Base-by-base conservation (phyloP, 805 yeast genomes). In the Candida nemodendra region DNA sequence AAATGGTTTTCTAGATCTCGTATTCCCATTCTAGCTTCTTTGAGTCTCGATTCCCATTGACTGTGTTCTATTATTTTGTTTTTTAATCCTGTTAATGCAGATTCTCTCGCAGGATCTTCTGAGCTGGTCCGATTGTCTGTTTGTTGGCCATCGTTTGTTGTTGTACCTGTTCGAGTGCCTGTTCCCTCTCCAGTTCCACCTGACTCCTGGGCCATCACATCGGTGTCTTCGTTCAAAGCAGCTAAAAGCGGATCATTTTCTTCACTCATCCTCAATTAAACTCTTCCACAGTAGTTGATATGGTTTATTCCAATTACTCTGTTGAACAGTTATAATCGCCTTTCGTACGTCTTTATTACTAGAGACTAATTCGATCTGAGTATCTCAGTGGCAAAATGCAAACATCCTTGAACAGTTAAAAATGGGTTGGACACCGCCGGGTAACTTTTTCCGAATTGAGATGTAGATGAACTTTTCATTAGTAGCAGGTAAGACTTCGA, bases 41-140 rank as follows among this genome's bases (percentile, higher is more conserved):
- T 91, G 54, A 93, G 72, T 55, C 88, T 79, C 30, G 95, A 86
- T 59, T 91, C 97, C 86, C 95, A 88, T 56, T 88, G 86, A 58
- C 95, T 79, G 65, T 93, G 99, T 55, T 93, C 97, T 53, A 85
- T 70, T 54, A 93, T 73, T 64, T 88, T 90, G 60, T 81, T 81
- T 61, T 88, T 89, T 64, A 87, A 85, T 45, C 80, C 84, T 26
- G 72, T 68, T 45, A 93, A 65, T 12, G 96, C 95, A 49, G 78
- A 76, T 44, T 81, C 82, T 51, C 95, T 79, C 31, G 32, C 33
- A 33, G 40, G 35, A 23, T 45, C 50, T 26, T 39, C 48, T 36
- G 56, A 32, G 21, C 50, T 61, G 38, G 59, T 54, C 19, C 63
- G 59, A 32, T 58, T 53, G 38, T 56, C 50, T 48, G 60, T 42